Evolutionary conservation across 768 basidiomycete species (phyloP).

Genomic region (Lentinula raphanica): DNA sequence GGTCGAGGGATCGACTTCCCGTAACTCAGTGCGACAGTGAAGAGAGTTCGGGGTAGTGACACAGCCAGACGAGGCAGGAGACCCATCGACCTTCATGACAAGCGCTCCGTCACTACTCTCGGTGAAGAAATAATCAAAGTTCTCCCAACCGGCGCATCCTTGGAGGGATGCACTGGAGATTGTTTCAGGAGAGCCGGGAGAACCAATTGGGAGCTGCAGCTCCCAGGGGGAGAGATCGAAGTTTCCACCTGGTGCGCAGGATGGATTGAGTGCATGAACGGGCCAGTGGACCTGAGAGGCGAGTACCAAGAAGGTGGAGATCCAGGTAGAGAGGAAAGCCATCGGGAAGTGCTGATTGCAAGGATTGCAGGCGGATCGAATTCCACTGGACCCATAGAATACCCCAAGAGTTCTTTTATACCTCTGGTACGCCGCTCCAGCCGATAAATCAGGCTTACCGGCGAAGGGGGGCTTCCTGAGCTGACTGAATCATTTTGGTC

Average conservation of each 20-base stretch:
- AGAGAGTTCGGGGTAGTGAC: not conserved
- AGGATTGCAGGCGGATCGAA: not conserved
- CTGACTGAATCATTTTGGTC: not conserved
- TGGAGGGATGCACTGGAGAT: conserved; percentile 2
- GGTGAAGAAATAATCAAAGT: conserved; percentile 1
- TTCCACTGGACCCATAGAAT: not conserved
- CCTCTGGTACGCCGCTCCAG: not conserved
- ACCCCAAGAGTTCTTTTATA: not conserved
- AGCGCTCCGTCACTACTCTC: not conserved
- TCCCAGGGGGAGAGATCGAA: conserved; percentile 3
- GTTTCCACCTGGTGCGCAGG: conserved; percentile 3
- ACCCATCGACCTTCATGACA: not conserved
- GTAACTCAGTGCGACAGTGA: not conserved
- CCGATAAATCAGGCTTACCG: not conserved
- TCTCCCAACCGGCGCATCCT: not conserved
- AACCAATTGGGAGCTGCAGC: conserved; percentile 2
- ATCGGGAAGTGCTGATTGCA: not conserved
- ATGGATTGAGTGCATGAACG: not conserved
- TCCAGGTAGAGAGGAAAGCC: not conserved
- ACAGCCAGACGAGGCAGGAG: not conserved
- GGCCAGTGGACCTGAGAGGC: not conserved
- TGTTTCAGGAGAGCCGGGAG: not conserved
- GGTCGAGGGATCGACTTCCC: not conserved
- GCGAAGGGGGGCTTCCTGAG: not conserved
- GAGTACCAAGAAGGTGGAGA: not conserved